Conservation (phyloP, 345 rosid species). For the Brassica napus region Da-Ae NC_063452.1:5564001-5564500, state of each 20-base stretch:
- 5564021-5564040: not conserved
- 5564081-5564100: not conserved
- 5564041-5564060: not conserved
- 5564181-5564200: not conserved
- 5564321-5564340: conserved; percentile 31
- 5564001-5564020: too few species aligned
- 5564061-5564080: not conserved
- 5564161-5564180: not conserved
- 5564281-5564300: not conserved
- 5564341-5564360: conserved; percentile 23
- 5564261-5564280: not conserved
- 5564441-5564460: conserved; percentile 4
- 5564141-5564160: not conserved
- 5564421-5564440: not conserved
- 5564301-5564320: not conserved
- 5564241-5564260: conserved; percentile 1
- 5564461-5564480: conserved; percentile 5
- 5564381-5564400: conserved; percentile 34
- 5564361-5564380: conserved; percentile 42
- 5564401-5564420: conserved; percentile 11
- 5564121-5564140: not conserved
- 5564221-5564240: conserved; percentile 14
- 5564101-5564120: not conserved
- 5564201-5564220: not conserved
- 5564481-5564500: not conserved